Conservation (phyloP, 495 filamentous ascomycete species). For the Hypoxylon fragiforme region DNA sequence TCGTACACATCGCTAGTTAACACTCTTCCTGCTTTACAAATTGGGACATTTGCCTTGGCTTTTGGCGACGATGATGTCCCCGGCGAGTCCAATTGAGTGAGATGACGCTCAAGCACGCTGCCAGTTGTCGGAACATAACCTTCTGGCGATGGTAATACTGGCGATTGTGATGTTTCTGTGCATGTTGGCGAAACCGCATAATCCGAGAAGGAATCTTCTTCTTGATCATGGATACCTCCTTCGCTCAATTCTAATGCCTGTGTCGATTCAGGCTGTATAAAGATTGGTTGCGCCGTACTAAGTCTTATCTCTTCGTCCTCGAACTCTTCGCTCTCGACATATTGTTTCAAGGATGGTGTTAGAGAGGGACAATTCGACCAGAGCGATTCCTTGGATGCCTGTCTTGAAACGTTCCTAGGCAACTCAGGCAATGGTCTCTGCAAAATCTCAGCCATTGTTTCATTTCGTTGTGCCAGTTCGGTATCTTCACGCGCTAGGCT, state of each 20-base stretch:
- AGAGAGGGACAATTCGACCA: constrained; percentile 39
- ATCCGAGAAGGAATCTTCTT: constrained; percentile 39
- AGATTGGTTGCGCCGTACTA: constrained; percentile 36
- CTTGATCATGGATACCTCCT: constrained; percentile 10
- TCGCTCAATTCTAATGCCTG: constrained; percentile 28
- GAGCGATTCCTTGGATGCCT: constrained; percentile 30
- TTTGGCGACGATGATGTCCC: constrained; percentile 23
- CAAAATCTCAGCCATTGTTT: constrained; percentile 26
- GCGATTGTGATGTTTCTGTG: constrained; percentile 25
- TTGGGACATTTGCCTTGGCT: constrained; percentile 13
- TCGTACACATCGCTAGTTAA: constrained; percentile 6
- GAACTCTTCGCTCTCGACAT: constrained; percentile 45
- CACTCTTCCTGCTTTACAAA: constrained; percentile 1
- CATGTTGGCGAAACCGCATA: constrained; percentile 40
- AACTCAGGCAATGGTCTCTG: constrained; percentile 52
- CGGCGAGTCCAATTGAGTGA: constrained; percentile 34
- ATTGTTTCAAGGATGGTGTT: constrained; percentile 46
- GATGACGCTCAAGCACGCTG: constrained; percentile 39
- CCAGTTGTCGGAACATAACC: constrained; percentile 42
- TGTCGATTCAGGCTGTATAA: constrained; percentile 30
- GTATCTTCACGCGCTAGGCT: neutral
- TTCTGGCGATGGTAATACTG: constrained; percentile 34
- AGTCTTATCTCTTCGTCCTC: constrained; percentile 42
- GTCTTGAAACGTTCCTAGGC: constrained; percentile 22
- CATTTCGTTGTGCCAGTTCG: constrained; percentile 33